Base-by-base conservation (phyloP, 2,329 filamentous ascomycete genomes). In the Hymenoscyphus scutula region DNA sequence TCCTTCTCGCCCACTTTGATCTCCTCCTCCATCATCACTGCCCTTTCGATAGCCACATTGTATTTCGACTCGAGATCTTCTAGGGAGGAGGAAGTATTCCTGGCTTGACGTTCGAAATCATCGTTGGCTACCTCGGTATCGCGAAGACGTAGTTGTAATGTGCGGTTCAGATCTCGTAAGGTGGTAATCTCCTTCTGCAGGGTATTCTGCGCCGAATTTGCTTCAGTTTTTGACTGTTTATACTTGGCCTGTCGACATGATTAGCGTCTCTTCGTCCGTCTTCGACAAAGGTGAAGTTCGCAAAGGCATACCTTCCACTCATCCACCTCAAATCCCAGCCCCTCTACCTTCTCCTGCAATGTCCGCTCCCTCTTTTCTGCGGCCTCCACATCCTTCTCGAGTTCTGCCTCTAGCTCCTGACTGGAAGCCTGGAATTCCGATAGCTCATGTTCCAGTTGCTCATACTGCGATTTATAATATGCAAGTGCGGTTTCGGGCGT, bases 61-160 rank as follows among this genome's bases (percentile, higher is more conserved):
- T 95, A 97, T 77, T 98, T 99, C 66, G 90, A 94, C 78, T 99
- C 95, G 76, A 99, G 82, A 74, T 99, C 95, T 78, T 99, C 95
- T 65, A 98, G 85, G 58, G 94, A 97, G 53, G 93, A 97, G 38
- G 92, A 93, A 30, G 94, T 97, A 77, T 97, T 95, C 70, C 95
- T 88, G 69, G 95, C 94, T 79, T 98, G 94, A 68, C 92, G 88
- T 80, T 99, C 95, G 74, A 94, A 97, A 77, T 99, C 95, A 81
- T 99, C 95, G 78, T 98, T 99, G 75, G 91, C 92, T 61, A 99
- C 95, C 77, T 99, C 95, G 70, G 94, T 97, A 76, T 99, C 95
- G 69, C 95, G 89, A 62, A 99, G 80, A 76, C 85, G 91, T 66
- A 97, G 81, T 72, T 95, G 90, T 65, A 97, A 78, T 3, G 89